Evolutionary conservation across 768 basidiomycete species (phyloP), one percentile per base, ranked within the genome.

Genomic region (Fomitopsis pulvina): DNA sequence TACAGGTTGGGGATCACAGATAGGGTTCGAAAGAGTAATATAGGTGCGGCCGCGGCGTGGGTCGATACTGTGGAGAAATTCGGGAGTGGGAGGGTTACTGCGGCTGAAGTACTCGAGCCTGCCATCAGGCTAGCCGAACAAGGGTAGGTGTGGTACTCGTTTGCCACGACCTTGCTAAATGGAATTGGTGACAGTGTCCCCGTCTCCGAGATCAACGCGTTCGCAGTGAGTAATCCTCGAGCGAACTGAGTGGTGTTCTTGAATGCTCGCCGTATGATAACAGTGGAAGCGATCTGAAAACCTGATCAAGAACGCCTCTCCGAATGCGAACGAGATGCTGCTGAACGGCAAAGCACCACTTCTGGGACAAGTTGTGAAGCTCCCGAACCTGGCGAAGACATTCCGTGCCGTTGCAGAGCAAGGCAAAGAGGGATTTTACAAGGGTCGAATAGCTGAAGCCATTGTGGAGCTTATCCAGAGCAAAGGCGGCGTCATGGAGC

Each of bases 41-140:
- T 45, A 79, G 93, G 95, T 45, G 87, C 89, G n/a, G 90, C 94
- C 2, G 89, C 92, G 28, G 92, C 92, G 14, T 98, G 95, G 94
- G 73, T 89, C 16, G 96, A 97, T 65, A 88, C 92, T 0, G 74
- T 97, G 28, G 79, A 88, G 52, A 70, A 72, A 32, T 81, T 96
- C 47, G 95, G 95, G 16, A 89, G 82, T 54, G 86, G 90, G 9
- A 81, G 78, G 52, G 49, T 87, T 3, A 71, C 68, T 1, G 56
- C 85, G 41, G 78, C 77, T 2, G 89, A 97, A 14, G 74, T 93
- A 26, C 74, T 98, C 22, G 85, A 70, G 22, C 96, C 96, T 48
- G 96, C 94, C 2, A 96, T 96, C 50, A 73, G 85, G 34, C 70
- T 98, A 47, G 96, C 94, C 6, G 90, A 95, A 63, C 85, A 91